These are phyloP conservation scores for Acacia melanoxylon DNA, from an alignment of 306 rosid genomes.

Conservation along the genomic window DNA sequence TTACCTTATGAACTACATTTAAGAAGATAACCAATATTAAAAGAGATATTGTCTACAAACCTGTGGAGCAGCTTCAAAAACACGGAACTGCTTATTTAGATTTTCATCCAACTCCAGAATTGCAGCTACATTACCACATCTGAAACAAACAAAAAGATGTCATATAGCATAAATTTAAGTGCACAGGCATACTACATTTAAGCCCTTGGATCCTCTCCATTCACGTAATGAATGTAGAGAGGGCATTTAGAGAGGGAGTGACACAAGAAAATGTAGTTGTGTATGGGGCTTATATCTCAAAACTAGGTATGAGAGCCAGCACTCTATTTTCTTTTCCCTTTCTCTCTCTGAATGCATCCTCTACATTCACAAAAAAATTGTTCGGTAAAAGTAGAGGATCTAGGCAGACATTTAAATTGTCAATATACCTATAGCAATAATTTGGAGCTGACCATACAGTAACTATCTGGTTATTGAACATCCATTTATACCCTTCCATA, in stretches of 20 bases:
- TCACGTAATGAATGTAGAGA: background rate
- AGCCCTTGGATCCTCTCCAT: background rate
- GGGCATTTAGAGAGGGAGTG: background rate
- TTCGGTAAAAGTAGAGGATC: background rate
- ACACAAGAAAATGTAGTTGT: background rate
- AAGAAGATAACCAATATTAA: conserved; percentile 17
- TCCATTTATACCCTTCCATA: conserved; percentile 99
- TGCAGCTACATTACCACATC: conserved; percentile 99
- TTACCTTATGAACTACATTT: conserved; percentile 2
- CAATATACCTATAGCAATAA: conserved; percentile 88
- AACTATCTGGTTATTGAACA: conserved; percentile 96
- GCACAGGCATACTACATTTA: background rate
- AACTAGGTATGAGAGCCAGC: background rate
- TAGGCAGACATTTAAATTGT: conserved; percentile 14
- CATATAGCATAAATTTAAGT: conserved; percentile 29
- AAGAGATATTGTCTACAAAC: conserved; percentile 47
- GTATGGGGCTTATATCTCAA: background rate
- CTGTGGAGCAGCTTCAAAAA: conserved; percentile 98
- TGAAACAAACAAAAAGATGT: conserved; percentile 38
- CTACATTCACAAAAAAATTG: background rate
- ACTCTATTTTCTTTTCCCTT: background rate
- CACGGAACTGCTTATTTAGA: conserved; percentile 86
- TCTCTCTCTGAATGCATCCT: background rate
- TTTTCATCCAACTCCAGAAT: conserved; percentile 91
- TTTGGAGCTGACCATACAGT: conserved; percentile 99